These are phyloP conservation scores for Malassezia cuniculi DNA, from an alignment of 1,284 basidiomycete genomes.

Conservation along the genomic window DNA sequence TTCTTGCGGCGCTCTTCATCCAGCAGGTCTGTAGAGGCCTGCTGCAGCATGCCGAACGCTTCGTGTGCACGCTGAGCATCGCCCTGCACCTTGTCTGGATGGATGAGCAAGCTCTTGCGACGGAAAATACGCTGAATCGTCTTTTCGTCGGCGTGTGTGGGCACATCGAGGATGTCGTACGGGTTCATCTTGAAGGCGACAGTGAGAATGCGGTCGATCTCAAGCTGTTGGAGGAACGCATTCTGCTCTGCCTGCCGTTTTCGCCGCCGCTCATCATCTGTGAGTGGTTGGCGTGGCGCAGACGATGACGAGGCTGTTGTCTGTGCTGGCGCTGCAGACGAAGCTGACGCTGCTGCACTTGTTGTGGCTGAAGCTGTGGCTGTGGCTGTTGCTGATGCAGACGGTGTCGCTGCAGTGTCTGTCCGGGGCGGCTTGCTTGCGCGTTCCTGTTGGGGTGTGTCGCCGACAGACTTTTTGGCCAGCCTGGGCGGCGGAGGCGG, in stretches of 20 bases:
- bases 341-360: not conserved
- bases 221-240: conserved; percentile 40
- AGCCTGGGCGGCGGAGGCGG: conserved; percentile 4
- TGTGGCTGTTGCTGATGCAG: not conserved
- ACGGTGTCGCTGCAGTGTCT: too few species aligned
- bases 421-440: too few species aligned
- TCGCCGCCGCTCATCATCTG: too few species aligned
- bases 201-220: conserved; percentile 50
- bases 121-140: conserved; percentile 51
- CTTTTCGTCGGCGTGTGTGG: conserved; percentile 47
- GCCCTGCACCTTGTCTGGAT: conserved; percentile 53
- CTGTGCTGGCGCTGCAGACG: not conserved
- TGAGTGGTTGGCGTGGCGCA: too few species aligned
- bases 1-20: conserved; percentile 40
- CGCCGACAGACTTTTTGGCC: not conserved
- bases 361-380: not conserved
- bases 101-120: conserved; percentile 52
- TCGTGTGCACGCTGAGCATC: conserved; percentile 47
- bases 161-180: conserved; percentile 51
- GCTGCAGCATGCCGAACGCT: conserved; percentile 53
- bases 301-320: not conserved
- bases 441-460: not conserved
- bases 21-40: conserved; percentile 46
- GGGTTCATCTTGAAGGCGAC: conserved; percentile 51
- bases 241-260: too few species aligned